A percentile compares a stretch with the other conserved stretches of the same genome.
phyloP scores from a whole-genome alignment of 1,139 yeast genomes.

The Petasospora fabianii region DNA sequence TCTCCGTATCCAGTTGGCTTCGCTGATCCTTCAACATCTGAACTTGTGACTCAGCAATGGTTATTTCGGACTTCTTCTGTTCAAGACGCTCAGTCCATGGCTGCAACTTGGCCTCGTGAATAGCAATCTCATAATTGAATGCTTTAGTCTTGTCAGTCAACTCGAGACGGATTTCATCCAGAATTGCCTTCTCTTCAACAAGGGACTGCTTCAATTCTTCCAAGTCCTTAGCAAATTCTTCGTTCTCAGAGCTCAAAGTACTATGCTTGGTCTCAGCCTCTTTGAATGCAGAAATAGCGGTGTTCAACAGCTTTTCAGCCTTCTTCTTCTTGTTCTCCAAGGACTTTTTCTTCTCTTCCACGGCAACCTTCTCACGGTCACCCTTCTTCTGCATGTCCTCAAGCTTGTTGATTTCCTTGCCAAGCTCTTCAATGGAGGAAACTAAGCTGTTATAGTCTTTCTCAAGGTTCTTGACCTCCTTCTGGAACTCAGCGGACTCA shows the following conservation, averaged over 20 bases:
- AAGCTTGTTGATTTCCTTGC: constrained; percentile 34
- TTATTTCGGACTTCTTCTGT: constrained; percentile 61
- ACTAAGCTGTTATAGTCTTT: constrained; percentile 36
- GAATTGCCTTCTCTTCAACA: constrained; percentile 47
- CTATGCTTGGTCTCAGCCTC: constrained; percentile 46
- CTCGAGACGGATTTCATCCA: constrained; percentile 61
- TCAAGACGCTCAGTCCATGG: constrained; percentile 81
- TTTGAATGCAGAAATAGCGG: constrained; percentile 35
- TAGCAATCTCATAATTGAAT: constrained; percentile 60
- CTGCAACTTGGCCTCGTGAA: constrained; percentile 61
- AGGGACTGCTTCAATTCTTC: constrained; percentile 44
- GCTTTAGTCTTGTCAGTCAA: constrained; percentile 72
- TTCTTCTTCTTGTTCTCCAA: constrained; percentile 58
- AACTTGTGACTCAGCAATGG: constrained; percentile 62
- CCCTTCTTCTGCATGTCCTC: constrained; percentile 38
- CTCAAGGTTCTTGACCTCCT: constrained; percentile 40
- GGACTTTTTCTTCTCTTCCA: constrained; percentile 73
- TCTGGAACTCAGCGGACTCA: constrained; percentile 42
- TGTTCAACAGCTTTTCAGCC: constrained; percentile 44
- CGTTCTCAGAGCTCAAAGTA: constrained; percentile 42
- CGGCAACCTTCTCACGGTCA: constrained; percentile 53
- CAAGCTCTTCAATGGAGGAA: constrained; percentile 32
- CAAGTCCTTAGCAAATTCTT: constrained; percentile 35
- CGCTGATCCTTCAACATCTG: constrained; percentile 54
- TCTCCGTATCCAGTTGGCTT: constrained; percentile 40